phyloP scores from a whole-genome alignment of 768 basidiomycete species.

The Fomitopsis pulvina region DNA sequence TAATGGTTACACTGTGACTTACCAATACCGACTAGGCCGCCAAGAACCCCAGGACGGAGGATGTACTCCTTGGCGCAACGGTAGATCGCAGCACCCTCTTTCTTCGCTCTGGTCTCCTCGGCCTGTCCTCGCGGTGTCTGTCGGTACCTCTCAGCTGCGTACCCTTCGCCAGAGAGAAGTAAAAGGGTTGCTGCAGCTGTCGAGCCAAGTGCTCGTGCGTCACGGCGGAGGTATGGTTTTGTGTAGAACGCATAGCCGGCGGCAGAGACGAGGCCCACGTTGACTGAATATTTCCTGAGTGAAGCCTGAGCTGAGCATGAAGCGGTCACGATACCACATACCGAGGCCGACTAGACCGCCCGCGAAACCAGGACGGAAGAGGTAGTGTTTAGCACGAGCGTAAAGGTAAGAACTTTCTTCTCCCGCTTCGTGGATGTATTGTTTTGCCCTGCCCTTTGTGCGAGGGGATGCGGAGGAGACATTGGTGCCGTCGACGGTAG shows the following conservation, averaged over 20 bases:
- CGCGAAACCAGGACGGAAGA: conserved; percentile 62
- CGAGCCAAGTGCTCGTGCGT: conserved; percentile 46
- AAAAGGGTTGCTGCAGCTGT: conserved; percentile 48
- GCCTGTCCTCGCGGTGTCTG: conserved; percentile 51
- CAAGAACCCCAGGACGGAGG: conserved; percentile 57
- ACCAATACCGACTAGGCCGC: conserved; percentile 59
- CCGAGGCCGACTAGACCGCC: conserved; percentile 69
- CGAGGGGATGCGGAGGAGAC: background rate
- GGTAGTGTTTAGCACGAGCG: conserved; percentile 41
- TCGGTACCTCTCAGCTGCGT: conserved; percentile 51
- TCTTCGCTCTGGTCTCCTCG: conserved; percentile 49
- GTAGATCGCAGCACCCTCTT: conserved; percentile 53
- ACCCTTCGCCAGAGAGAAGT: conserved; percentile 58
- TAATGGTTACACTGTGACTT: conserved; percentile 17
- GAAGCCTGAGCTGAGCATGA: background rate
- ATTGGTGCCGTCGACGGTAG: conserved; percentile 18
- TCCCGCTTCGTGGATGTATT: conserved; percentile 32
- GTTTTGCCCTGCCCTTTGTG: conserved; percentile 18
- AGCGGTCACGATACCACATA: conserved; percentile 28
- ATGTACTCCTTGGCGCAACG: conserved; percentile 47
- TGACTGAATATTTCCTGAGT: conserved; percentile 37
- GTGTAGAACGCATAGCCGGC: conserved; percentile 60
- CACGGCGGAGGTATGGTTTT: conserved; percentile 51
- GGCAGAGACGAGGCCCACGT: conserved; percentile 60
- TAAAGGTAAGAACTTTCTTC: conserved; percentile 49